Evolutionary conservation across 1,139 yeast genomes (phyloP).

Genomic region (Blastobotrys capitulatus): DNA sequence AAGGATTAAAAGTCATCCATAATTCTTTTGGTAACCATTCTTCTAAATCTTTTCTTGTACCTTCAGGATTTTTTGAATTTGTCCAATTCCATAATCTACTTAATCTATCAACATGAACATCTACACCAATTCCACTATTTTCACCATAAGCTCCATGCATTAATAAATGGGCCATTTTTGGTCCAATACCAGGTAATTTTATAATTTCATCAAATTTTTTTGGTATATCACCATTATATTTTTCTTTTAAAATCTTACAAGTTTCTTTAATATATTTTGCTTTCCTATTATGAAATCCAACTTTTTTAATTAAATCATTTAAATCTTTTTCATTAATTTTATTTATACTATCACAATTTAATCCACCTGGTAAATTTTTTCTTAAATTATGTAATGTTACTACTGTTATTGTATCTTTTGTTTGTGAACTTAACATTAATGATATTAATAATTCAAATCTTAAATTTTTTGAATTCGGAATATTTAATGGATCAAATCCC

Average conservation of each 20-base stretch:
- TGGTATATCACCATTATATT: constrained; percentile 57
- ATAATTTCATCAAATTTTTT: constrained; percentile 59
- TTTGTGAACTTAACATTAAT: constrained; percentile 85
- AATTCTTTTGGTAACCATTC: constrained; percentile 65
- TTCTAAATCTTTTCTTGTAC: constrained; percentile 62
- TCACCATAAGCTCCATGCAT: constrained; percentile 77
- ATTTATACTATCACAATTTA: constrained; percentile 37
- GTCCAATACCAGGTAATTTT: constrained; percentile 87
- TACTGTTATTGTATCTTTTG: constrained; percentile 82
- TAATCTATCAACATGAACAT: constrained; percentile 82
- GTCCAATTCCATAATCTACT: constrained; percentile 85
- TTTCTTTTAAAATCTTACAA: constrained; percentile 46
- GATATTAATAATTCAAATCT: constrained; percentile 75
- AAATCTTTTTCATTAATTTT: constrained; percentile 51
- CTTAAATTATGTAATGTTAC: constrained; percentile 65
- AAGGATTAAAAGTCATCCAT: constrained; percentile 84
- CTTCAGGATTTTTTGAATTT: constrained; percentile 49
- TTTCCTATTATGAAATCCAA: constrained; percentile 84
- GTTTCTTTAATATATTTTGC: constrained; percentile 64
- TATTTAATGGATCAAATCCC: constrained; percentile 70
- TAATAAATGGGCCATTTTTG: constrained; percentile 85
- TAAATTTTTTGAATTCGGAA: constrained; percentile 36
- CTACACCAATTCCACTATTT: constrained; percentile 83
- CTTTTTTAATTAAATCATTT: constrained; percentile 64
- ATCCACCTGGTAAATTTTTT: constrained; percentile 30